These are phyloP conservation scores for Pseudotsuga menziesii DNA, from an alignment of 75 land plant species.

Conservation along the genomic window DNA sequence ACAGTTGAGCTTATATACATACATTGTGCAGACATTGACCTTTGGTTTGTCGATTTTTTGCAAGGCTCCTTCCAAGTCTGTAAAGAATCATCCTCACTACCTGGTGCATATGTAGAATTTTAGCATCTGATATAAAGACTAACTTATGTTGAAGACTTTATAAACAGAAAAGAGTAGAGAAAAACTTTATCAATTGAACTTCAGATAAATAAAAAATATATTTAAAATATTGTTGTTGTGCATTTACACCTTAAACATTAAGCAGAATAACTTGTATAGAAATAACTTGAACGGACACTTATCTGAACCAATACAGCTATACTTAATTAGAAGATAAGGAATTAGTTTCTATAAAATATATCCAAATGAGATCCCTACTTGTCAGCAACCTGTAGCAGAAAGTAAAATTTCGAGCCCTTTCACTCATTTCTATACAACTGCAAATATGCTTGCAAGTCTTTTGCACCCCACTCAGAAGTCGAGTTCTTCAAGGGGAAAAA, in stretches of 20 bases:
- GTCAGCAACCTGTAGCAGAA: background rate
- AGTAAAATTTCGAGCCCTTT: background rate
- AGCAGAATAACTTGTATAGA: background rate
- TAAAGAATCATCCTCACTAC: slow-evolving; percentile 2
- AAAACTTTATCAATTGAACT: background rate
- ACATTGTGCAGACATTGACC: slow-evolving; percentile 5
- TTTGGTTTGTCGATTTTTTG: background rate
- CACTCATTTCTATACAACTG: background rate
- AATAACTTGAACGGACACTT: background rate
- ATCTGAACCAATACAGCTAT: background rate
- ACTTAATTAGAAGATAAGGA: background rate
- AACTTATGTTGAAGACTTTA: background rate
- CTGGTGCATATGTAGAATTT: background rate
- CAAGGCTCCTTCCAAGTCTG: slow-evolving; percentile 7
- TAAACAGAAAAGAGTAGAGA: background rate
- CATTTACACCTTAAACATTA: too few relatives aligned
- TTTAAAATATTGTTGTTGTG: too few relatives aligned
- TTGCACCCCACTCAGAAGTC: background rate
- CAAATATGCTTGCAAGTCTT: background rate
- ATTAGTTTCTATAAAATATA: too few relatives aligned
- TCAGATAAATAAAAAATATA: background rate
- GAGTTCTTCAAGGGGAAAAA: background rate
- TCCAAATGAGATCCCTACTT: background rate
- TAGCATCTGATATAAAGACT: background rate
- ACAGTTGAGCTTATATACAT: background rate